These are phyloP conservation scores for Phytophthora nicotianae DNA, from an alignment of 352 stramenopile species.

Conservation along the genomic window DNA sequence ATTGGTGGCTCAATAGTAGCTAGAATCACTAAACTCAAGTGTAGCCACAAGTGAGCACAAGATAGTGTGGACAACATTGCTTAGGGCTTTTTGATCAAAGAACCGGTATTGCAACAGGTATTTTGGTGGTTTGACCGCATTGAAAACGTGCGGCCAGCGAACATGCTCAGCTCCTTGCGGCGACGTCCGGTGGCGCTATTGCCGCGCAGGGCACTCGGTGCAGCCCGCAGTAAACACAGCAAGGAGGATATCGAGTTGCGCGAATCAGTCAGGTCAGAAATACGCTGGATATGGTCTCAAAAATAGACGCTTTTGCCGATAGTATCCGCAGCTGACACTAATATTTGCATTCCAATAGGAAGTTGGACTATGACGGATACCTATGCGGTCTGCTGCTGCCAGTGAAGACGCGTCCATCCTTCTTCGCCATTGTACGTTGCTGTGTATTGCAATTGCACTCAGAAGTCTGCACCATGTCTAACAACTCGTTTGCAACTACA, in stretches of 20 bases:
- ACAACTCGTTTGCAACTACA: constrained; percentile 23
- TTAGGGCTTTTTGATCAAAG: background rate
- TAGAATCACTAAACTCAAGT: background rate
- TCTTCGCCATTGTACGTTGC: constrained; percentile 78
- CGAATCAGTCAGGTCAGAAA: constrained; percentile 48
- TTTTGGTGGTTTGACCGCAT: constrained; percentile 21
- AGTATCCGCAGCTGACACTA: constrained; percentile 3
- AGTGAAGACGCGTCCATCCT: constrained; percentile 59
- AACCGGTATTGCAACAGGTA: constrained; percentile 5
- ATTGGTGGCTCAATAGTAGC: background rate
- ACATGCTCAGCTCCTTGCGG: constrained; percentile 30
- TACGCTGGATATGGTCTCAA: background rate
- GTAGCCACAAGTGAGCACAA: background rate
- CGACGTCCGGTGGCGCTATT: constrained; percentile 14
- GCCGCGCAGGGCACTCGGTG: constrained; percentile 13
- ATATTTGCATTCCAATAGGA: constrained; percentile 40
- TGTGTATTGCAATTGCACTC: background rate
- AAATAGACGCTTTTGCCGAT: background rate
- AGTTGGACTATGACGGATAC: constrained; percentile 88
- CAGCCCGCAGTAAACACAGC: constrained; percentile 26
- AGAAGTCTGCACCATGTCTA: background rate
- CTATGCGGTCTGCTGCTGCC: constrained; percentile 76
- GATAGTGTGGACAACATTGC: background rate
- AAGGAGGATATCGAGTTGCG: constrained; percentile 40
- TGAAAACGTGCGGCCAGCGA: background rate